These are phyloP conservation scores for Alisma plantagoaquatica DNA, from an alignment of 106 monocot genomes.

Conservation along the genomic window DNA sequence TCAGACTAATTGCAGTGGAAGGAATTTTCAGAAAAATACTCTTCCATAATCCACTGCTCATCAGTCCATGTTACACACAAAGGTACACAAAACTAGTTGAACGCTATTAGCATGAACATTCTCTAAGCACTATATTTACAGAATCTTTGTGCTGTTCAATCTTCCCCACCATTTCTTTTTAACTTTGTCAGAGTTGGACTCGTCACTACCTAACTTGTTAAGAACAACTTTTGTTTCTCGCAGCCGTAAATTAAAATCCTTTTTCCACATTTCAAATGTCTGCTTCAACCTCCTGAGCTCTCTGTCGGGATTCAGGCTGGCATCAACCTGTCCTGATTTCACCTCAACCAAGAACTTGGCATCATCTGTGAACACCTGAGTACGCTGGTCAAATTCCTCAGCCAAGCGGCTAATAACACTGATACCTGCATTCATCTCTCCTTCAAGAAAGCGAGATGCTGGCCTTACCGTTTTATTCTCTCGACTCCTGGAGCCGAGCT, in stretches of 20 bases:
- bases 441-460: not conserved
- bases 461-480: slow-evolving; percentile 11
- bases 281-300: slow-evolving; percentile 67
- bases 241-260: slow-evolving; percentile 48
- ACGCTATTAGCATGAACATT: too few relatives aligned
- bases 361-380: slow-evolving; percentile 65
- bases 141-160: slow-evolving; percentile 7
- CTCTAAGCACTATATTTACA: too few relatives aligned
- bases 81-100: too few relatives aligned
- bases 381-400: slow-evolving; percentile 67
- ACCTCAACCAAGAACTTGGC: slow-evolving; percentile 75
- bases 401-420: slow-evolving; percentile 47
- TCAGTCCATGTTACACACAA: too few relatives aligned
- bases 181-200: slow-evolving; percentile 3
- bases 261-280: slow-evolving; percentile 73
- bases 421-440: slow-evolving; percentile 42
- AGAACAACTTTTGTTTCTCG: slow-evolving; percentile 33
- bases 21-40: too few relatives aligned
- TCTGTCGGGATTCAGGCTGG: slow-evolving; percentile 57
- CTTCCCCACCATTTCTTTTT: slow-evolving; percentile 18
- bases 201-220: slow-evolving; percentile 17
- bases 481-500: not conserved
- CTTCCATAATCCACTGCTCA: too few relatives aligned
- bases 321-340: slow-evolving; percentile 72
- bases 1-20: too few relatives aligned